Evolutionary conservation across 2,329 filamentous ascomycete genomes (phyloP).

Genomic region (Boeremia exigua): DNA sequence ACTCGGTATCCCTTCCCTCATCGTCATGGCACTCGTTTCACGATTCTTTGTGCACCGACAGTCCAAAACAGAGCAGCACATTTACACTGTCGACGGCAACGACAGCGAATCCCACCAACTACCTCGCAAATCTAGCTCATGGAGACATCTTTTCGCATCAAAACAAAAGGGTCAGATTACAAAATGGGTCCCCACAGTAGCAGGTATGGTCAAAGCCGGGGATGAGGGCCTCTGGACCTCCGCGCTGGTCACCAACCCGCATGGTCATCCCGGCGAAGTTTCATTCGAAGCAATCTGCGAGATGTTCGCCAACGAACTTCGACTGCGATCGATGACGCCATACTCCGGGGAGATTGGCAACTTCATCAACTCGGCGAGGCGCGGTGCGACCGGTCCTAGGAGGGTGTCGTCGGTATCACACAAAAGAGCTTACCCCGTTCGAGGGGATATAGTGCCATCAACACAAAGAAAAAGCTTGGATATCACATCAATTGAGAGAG

Average conservation of each 20-base stretch:
- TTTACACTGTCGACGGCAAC: conserved; percentile 20
- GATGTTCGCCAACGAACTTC: conserved; percentile 34
- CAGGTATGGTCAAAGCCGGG: conserved; percentile 41
- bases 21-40: conserved; percentile 39
- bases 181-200: conserved; percentile 36
- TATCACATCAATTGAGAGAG: conserved; percentile 22
- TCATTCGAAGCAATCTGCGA: conserved; percentile 35
- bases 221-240: conserved; percentile 40
- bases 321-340: conserved; percentile 24
- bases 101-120: conserved; percentile 21
- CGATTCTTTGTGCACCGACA: conserved; percentile 36
- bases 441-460: conserved; percentile 19
- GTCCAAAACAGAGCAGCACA: conserved; percentile 24
- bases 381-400: conserved; percentile 14
- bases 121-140: conserved; percentile 23
- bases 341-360: conserved; percentile 33
- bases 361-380: conserved; percentile 29
- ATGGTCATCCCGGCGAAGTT: conserved; percentile 31
- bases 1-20: conserved; percentile 19
- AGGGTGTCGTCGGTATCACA: conserved; percentile 30
- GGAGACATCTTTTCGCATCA: conserved; percentile 27
- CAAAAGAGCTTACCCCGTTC: conserved; percentile 12
- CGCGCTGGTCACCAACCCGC: conserved; percentile 31
- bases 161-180: conserved; percentile 23
- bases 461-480: conserved; percentile 28